Evolutionary conservation across 805 yeast genomes (phyloP), one percentile per base, ranked within the genome.

Genomic region (Suhomyces vadensis): DNA sequence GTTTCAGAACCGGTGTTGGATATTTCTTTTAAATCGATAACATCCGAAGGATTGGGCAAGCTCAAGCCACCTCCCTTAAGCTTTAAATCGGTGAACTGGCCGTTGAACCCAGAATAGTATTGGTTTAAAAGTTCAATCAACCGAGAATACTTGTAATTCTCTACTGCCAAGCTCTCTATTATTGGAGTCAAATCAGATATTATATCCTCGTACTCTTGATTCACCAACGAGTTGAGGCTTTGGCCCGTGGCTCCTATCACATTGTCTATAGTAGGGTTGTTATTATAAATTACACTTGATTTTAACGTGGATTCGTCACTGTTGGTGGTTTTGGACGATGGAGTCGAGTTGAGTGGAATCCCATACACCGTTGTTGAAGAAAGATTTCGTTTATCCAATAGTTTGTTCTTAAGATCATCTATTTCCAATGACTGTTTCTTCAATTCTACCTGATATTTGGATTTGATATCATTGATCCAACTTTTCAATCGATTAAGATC

Each of bases 381-480:
- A 6, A 67, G 41, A 27, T 64, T 61, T 13, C 67, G 58, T 33
- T 61, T 59, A 6, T 70, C 72, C 21, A 69, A 46, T 14, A 71
- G 51, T 46, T 58, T 63, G 44, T 64, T 61, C 39, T 64, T 67
- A 44, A 71, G 60, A 23, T 53, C 58, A 35, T 61, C 59, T 16
- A 68, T 63, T 39, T 68, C 68, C 22, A 61, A 25, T 14, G 58
- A 57, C 46, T 66, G 63, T 44, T 56, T 60, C 48, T 67, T 63
- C 37, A 67, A 38, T 45, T 70, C 74, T 5, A 67, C 60, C 22
- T 67, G 65, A 44, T 63, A 67, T 42, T 67, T 68, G 1, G 56
- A 52, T 38, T 61, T 60, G 24, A 66, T 49, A 31, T 64, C 71
- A n/a, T 48, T 39, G 31, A 58, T 53, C 61, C 65, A 61, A 35